Conservation (phyloP, 352 stramenopile species). For the Blastocystis hominis region DNA sequence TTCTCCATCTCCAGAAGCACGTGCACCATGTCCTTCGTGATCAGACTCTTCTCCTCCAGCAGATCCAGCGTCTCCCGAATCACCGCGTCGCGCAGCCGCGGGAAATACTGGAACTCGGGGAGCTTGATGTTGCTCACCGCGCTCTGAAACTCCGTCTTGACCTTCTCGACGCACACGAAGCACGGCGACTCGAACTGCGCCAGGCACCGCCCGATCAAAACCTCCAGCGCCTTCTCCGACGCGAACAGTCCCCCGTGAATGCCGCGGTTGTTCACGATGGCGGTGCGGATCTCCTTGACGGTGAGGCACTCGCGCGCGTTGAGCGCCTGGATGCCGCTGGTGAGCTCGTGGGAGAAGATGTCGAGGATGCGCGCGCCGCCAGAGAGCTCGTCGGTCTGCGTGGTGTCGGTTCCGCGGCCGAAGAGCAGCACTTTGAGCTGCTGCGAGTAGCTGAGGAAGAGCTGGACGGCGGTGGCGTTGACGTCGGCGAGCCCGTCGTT, state of each 20-base stretch:
- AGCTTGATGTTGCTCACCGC: background rate
- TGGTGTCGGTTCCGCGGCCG: conserved; percentile 70
- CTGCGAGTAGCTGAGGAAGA: conserved; percentile 72
- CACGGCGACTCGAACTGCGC: conserved; percentile 81
- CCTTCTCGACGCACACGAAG: conserved; percentile 90
- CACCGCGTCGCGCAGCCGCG: background rate
- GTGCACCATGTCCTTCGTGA: conserved; percentile 84
- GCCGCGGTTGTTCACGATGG: conserved; percentile 94
- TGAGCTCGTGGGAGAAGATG: conserved; percentile 95
- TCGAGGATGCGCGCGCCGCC: conserved; percentile 91
- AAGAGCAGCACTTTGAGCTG: conserved; percentile 80
- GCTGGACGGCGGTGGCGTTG: conserved; percentile 54
- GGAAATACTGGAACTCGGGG: conserved; percentile 34
- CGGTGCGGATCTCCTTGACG: conserved; percentile 95
- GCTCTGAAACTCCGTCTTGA: conserved; percentile 91
- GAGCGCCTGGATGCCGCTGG: conserved; percentile 74
- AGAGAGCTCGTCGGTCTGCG: conserved; percentile 77
- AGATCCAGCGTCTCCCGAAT: conserved; percentile 24
- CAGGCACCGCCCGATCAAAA: conserved; percentile 92
- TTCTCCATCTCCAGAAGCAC: conserved; percentile 97
- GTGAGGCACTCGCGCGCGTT: conserved; percentile 87
- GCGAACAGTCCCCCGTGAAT: conserved; percentile 91
- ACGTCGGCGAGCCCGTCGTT: conserved; percentile 66
- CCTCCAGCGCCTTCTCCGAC: conserved; percentile 93
- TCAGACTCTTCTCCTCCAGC: conserved; percentile 1